These are phyloP conservation scores for Colletotrichum simmondsii DNA, from an alignment of 2,329 filamentous ascomycete genomes.

Conservation along the genomic window DNA sequence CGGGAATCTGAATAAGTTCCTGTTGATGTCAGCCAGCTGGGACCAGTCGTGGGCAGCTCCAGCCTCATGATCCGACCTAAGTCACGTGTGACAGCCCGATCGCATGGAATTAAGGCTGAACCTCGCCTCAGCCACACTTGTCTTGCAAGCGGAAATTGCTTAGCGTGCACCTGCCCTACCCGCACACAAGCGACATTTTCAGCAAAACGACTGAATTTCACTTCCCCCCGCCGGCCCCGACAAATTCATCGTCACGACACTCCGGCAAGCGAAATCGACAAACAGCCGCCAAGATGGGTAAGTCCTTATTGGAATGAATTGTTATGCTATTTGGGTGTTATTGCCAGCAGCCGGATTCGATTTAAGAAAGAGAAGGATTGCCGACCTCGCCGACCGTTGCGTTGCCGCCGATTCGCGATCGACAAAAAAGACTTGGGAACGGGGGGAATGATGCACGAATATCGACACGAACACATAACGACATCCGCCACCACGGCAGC, in stretches of 20 bases:
- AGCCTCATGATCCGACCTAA: background rate
- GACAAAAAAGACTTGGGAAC: slow-evolving; percentile 18
- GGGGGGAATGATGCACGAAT: background rate
- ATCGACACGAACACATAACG: background rate
- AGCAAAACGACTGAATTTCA: slow-evolving; percentile 29
- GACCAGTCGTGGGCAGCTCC: background rate
- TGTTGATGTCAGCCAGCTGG: background rate
- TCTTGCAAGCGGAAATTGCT: background rate
- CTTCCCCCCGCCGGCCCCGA: slow-evolving; percentile 11
- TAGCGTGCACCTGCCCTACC: slow-evolving; percentile 33
- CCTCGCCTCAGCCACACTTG: slow-evolving; percentile 20
- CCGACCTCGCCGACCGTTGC: background rate
- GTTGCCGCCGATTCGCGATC: slow-evolving; percentile 19
- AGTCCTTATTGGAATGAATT: slow-evolving; percentile 17
- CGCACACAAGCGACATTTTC: slow-evolving; percentile 35
- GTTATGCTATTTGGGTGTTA: slow-evolving; percentile 1
- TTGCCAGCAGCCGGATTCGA: slow-evolving; percentile 20
- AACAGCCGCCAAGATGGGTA: slow-evolving; percentile 38
- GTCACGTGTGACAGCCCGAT: slow-evolving; percentile 18
- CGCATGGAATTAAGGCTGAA: slow-evolving; percentile 18
- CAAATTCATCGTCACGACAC: slow-evolving; percentile 36
- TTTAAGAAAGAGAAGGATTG: background rate
- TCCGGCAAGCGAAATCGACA: slow-evolving; percentile 36
- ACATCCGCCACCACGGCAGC: background rate
- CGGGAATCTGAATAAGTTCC: too few species aligned